Evolutionary conservation across 2,329 filamentous ascomycete species (phyloP).

Genomic region (Coccinonectria pachysandricola): DNA sequence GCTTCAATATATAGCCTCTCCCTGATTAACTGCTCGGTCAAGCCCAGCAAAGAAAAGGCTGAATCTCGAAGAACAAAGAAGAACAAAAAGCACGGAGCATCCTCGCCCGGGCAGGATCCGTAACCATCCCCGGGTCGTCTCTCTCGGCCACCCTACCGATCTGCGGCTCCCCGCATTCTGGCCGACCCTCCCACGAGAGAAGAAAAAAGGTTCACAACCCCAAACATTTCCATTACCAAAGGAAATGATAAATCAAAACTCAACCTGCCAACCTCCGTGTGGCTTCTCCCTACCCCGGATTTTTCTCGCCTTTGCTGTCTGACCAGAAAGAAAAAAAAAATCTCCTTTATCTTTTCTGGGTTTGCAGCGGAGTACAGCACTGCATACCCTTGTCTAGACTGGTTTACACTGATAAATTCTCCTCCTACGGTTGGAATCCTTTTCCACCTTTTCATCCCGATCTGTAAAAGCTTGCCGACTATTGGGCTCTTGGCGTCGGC

Average conservation of each 20-base stretch:
- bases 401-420: no score
- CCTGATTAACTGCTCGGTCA: no score
- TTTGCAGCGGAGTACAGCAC: no score
- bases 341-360: no score
- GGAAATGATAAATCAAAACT: constrained; percentile 18
- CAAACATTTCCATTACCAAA: constrained; percentile 7
- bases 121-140: constrained; percentile 3
- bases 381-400: no score
- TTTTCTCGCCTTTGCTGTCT: constrained; percentile 13
- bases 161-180: constrained; percentile 18
- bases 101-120: no score
- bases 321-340: no score
- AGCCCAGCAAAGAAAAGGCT: no score
- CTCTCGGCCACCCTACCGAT: constrained; percentile 12
- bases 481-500: constrained; percentile 11
- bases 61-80: no score
- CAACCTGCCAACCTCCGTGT: no score
- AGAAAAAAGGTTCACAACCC: neutral
- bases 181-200: constrained; percentile 1
- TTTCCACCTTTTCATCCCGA: constrained; percentile 14
- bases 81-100: constrained; percentile 3
- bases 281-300: constrained; percentile 15
- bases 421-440: no score
- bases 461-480: constrained; percentile 14
- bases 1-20: no score